Conservation (phyloP, 148 eudicot genomes). For the Arctostaphylos glauca region DNA sequence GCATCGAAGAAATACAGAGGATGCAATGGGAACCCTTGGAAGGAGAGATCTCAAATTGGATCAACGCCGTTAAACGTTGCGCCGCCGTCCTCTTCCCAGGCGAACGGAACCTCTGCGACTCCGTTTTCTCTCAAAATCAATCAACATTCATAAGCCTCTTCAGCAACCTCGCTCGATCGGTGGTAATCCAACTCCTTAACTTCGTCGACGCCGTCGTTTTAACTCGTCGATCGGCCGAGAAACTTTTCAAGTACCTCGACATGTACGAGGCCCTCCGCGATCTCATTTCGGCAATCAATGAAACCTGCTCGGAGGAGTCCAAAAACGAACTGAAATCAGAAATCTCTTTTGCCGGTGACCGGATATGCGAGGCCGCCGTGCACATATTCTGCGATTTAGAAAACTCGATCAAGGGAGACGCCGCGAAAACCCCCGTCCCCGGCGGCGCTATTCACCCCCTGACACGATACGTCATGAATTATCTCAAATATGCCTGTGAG, state of each 20-base stretch:
- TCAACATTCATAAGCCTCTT: constrained; percentile 22
- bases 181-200: constrained; percentile 52
- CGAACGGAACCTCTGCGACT: constrained; percentile 41
- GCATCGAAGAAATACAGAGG: constrained; percentile 59
- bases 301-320: constrained; percentile 20
- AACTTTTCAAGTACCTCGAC: constrained; percentile 77
- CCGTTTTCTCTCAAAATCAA: constrained; percentile 36
- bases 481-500: constrained; percentile 64
- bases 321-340: constrained; percentile 42
- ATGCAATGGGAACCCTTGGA: constrained; percentile 68
- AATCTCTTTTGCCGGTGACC: constrained; percentile 31
- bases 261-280: constrained; percentile 59
- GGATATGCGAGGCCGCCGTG: constrained; percentile 59
- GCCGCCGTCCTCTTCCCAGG: constrained; percentile 40
- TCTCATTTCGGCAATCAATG: constrained; percentile 27
- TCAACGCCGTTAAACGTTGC: constrained; percentile 45
- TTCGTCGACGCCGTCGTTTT: constrained; percentile 65
- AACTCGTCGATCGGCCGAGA: constrained; percentile 64
- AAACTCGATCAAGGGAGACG: constrained; percentile 61
- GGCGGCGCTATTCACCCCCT: constrained; percentile 87
- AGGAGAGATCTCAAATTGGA: constrained; percentile 60
- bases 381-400: constrained; percentile 66
- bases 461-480: constrained; percentile 85
- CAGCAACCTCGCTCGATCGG: constrained; percentile 42
- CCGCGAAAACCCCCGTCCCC: constrained; percentile 53